phyloP scores from a whole-genome alignment of 495 filamentous ascomycete species.

The Penicillium argentinense region DNA sequence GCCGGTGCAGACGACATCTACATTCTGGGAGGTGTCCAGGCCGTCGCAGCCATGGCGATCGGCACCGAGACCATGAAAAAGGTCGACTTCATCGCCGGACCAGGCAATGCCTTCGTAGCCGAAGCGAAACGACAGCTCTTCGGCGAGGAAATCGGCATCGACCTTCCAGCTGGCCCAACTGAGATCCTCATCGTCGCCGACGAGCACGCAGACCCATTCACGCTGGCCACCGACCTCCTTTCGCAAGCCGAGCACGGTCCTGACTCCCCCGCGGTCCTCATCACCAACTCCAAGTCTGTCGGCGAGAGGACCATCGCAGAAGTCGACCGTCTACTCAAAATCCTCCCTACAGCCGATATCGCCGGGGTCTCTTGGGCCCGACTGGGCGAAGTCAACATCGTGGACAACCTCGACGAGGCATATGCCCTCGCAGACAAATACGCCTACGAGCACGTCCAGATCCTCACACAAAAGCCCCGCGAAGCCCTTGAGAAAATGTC shows the following conservation, averaged over 20 bases:
- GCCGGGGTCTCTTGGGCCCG: conserved; percentile 46
- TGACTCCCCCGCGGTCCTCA: conserved; percentile 49
- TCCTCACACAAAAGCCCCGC: conserved; percentile 47
- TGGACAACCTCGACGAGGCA: conserved; percentile 44
- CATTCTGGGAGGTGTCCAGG: conserved; percentile 54
- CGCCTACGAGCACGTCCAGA: conserved; percentile 55
- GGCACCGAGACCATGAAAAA: conserved; percentile 66
- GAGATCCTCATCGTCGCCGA: conserved; percentile 56
- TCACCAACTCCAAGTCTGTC: conserved; percentile 46
- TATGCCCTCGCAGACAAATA: conserved; percentile 52
- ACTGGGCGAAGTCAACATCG: conserved; percentile 50
- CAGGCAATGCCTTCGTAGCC: conserved; percentile 55
- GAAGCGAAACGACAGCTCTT: conserved; percentile 56
- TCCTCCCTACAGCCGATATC: conserved; percentile 42
- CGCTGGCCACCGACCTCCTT: conserved; percentile 50
- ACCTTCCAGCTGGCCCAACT: conserved; percentile 53
- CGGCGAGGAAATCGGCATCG: conserved; percentile 52
- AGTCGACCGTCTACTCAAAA: conserved; percentile 39
- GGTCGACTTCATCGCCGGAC: conserved; percentile 54
- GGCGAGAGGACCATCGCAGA: conserved; percentile 38
- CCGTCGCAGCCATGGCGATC: conserved; percentile 75
- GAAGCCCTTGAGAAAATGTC: conserved; percentile 52
- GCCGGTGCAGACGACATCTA: conserved; percentile 55
- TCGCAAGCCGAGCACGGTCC: conserved; percentile 55
- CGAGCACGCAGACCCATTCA: conserved; percentile 50